Evolutionary conservation across 2,329 filamentous ascomycete species (phyloP), one percentile per base, ranked within the genome.

Genomic region (Paraconiothyrium sp.): DNA sequence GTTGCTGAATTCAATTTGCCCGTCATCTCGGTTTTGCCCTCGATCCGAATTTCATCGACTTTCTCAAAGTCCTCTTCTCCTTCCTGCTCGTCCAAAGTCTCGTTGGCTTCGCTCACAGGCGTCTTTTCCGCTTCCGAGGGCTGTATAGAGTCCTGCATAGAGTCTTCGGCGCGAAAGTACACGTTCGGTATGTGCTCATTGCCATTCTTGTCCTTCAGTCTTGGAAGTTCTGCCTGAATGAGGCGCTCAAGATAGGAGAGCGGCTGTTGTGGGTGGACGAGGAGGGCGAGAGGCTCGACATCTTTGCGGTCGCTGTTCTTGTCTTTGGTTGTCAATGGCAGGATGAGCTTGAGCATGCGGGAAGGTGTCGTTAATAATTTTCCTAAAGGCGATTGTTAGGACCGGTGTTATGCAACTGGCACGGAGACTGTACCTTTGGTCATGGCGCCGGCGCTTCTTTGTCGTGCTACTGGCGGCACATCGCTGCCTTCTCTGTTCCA

Each of bases 231-330:
- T 57, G 92, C 91, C 74, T 97, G 94, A 50, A 97, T 94, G 3
- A 97, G 82, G 9, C 92, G 88, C 76, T 97, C 92, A 46, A 97
- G 88, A 76, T 97, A 97, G 9, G 92, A 97, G 3, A 97, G 84
- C 0, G 94, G 94, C 74, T 97, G 94, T 64, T 96, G 92, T 0
- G 94, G 93, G 70, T 97, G 94, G 0, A 97, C 86, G 2, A 97
- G 87, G 0, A 97, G 85, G 0, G 93, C 93, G 13, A 97, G 83
- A 0, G 93, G 93, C 69, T 96, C 92, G n/a, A 94, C 88, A 51
- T 89, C 85, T 77, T 91, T 90, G 59, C 88, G 84, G 64, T 89
- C 86, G 1, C 80, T 79, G 64, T 87, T 85, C 34, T 83, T 82
- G 59, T 89, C 88, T 49, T 83, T 79, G 0, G 86, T 89, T 0